Percentiles rank a stretch among this genome's conserved stretches.
These are phyloP conservation scores for Aspergillus steynii DNA, from an alignment of 495 filamentous ascomycete species.

Conservation along the genomic window DNA sequence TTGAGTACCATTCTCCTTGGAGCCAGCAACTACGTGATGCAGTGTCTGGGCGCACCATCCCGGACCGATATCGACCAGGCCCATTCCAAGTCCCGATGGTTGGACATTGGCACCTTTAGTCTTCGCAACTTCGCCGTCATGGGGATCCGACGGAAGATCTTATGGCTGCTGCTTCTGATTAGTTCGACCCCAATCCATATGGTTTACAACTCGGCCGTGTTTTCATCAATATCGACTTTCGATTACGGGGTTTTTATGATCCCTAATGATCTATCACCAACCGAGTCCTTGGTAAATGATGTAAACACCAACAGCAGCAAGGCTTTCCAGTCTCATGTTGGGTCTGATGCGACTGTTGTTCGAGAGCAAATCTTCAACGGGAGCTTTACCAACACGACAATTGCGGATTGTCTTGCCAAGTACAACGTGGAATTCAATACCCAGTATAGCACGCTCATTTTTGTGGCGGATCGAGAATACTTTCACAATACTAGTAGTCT, in stretches of 20 bases:
- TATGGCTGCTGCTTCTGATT: slow-evolving; percentile 6
- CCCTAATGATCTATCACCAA: slow-evolving; percentile 4
- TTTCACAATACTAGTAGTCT: too few species aligned
- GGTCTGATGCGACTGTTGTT: too few species aligned
- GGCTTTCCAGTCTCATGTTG: too few species aligned
- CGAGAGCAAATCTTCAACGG: too few species aligned
- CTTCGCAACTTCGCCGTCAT: slow-evolving; percentile 7
- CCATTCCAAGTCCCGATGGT: slow-evolving; percentile 3
- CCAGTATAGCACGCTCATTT: too few species aligned
- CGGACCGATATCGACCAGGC: slow-evolving; percentile 7
- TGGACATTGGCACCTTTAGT: slow-evolving; percentile 9
- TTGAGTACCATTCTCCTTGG: slow-evolving; percentile 8
- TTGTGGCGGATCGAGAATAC: too few species aligned
- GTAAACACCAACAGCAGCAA: too few species aligned
- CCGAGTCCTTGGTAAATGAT: too few species aligned
- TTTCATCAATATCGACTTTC: neutral
- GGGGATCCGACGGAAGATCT: neutral
- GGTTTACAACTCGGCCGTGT: slow-evolving; percentile 8
- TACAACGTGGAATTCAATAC: too few species aligned
- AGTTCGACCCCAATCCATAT: slow-evolving; percentile 10
- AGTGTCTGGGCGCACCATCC: slow-evolving; percentile 8
- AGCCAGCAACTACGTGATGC: slow-evolving; percentile 13
- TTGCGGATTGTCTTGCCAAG: too few species aligned
- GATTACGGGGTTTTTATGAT: slow-evolving; percentile 3
- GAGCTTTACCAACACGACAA: too few species aligned